Conservation (phyloP, 2,329 filamentous ascomycete species). For the Cladosporium sphaerospermum region DNA sequence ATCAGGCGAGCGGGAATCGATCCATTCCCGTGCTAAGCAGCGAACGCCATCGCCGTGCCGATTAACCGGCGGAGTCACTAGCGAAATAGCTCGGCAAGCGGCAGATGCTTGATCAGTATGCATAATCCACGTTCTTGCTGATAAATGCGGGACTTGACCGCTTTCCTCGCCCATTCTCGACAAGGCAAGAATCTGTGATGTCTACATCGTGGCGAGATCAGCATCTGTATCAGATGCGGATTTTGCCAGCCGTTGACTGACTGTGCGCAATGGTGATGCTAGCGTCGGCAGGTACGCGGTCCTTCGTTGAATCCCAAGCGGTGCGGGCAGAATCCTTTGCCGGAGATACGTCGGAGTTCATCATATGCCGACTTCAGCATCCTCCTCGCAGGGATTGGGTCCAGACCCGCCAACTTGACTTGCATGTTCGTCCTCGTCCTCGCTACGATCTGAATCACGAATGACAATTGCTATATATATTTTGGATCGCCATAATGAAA, state of each 20-base stretch:
- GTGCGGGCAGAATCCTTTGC: neutral
- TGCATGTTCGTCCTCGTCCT: too few relatives aligned
- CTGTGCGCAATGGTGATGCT: too few relatives aligned
- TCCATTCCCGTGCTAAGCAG: neutral
- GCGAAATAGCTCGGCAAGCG: neutral
- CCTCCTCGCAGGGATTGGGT: neutral
- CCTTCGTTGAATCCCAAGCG: too few relatives aligned
- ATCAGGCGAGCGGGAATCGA: neutral
- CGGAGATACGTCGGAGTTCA: neutral
- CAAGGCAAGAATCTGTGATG: too few relatives aligned
- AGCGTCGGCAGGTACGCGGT: too few relatives aligned
- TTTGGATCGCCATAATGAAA: too few relatives aligned
- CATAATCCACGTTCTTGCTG: neutral
- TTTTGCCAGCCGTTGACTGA: too few relatives aligned
- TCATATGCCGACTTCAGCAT: neutral
- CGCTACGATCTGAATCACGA: too few relatives aligned
- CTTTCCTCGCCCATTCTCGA: neutral
- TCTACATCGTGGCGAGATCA: neutral
- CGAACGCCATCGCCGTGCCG: slow-evolving; percentile 8
- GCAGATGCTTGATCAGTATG: slow-evolving; percentile 9
- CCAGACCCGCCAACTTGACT: too few relatives aligned
- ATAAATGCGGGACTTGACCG: neutral
- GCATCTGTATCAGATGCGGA: too few relatives aligned
- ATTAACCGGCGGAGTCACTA: slow-evolving; percentile 3
- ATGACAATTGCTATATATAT: too few relatives aligned